Evolutionary conservation across 176 grass and related monocot species (phyloP).

Genomic region (Metroxylon sagu): DNA sequence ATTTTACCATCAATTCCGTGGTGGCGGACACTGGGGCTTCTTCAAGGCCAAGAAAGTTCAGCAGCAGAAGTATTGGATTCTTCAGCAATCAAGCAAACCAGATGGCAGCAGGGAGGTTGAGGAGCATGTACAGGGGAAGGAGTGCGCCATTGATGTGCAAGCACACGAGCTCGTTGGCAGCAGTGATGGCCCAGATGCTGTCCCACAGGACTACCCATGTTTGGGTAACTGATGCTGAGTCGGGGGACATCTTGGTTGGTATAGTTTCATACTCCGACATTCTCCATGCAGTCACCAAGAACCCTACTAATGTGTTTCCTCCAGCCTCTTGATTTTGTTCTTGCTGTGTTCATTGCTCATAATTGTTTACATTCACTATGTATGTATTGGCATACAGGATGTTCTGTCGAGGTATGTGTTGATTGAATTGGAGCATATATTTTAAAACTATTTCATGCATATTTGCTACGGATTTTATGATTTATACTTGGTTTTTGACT

Average conservation of each 20-base stretch:
- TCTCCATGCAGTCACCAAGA: slow-evolving; percentile 39
- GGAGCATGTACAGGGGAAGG: slow-evolving; percentile 26
- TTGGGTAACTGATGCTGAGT: slow-evolving; percentile 32
- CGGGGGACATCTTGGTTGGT: slow-evolving; percentile 32
- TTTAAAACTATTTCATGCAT: no score
- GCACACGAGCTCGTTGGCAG: slow-evolving; percentile 44
- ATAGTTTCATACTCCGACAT: slow-evolving; percentile 46
- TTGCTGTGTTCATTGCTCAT: background rate
- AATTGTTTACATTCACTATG: no score
- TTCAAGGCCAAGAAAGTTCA: slow-evolving; percentile 10
- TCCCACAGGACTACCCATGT: slow-evolving; percentile 45
- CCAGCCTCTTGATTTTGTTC: slow-evolving; percentile 15
- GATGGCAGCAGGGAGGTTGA: slow-evolving; percentile 11
- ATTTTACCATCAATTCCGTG: background rate
- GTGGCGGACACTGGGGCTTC: background rate
- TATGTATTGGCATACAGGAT: no score
- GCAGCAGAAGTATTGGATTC: slow-evolving; percentile 31
- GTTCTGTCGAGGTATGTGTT: no score
- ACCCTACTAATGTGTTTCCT: background rate
- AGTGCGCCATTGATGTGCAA: slow-evolving; percentile 44
- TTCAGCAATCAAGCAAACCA: slow-evolving; percentile 10
- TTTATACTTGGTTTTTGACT: no score
- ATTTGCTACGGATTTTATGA: no score
- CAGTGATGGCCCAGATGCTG: slow-evolving; percentile 60
- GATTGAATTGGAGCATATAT: no score